A percentile compares a stretch with the other conserved stretches of the same genome.
phyloP scores from a whole-genome alignment of 2,329 filamentous ascomycete genomes.

The Rutstroemia sydowiana region DNA sequence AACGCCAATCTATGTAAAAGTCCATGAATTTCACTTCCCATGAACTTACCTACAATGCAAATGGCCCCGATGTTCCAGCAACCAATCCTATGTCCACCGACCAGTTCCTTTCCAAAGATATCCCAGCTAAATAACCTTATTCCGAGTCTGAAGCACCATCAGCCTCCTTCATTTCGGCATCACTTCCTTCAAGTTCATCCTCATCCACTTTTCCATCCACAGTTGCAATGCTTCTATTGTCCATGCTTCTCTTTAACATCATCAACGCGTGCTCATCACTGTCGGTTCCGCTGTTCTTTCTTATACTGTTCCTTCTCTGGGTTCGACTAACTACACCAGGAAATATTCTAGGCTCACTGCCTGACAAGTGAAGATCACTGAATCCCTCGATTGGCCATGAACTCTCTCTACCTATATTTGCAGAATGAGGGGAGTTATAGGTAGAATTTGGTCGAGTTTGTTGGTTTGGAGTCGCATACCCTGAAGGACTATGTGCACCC shows the following conservation, averaged over 20 bases:
- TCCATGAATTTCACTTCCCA: too few species aligned
- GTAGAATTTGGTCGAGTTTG: conserved; percentile 1
- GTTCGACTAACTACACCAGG: conserved; percentile 56
- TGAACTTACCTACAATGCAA: not conserved
- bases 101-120: too few species aligned
- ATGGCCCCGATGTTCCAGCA: not conserved
- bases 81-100: not conserved
- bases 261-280: conserved; percentile 17
- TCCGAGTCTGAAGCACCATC: too few species aligned
- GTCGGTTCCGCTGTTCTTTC: conserved; percentile 24
- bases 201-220: conserved; percentile 7
- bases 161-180: conserved; percentile 3
- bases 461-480: conserved; percentile 13
- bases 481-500: conserved; percentile 12
- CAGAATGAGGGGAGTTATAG: conserved; percentile 17
- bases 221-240: not conserved
- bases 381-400: conserved; percentile 33
- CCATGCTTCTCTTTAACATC: not conserved
- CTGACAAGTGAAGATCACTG: conserved; percentile 43
- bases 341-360: conserved; percentile 61
- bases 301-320: conserved; percentile 23
- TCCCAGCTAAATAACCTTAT: too few species aligned
- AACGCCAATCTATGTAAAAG: not conserved
- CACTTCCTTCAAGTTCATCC: conserved; percentile 1
- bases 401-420: conserved; percentile 28